A percentile compares a stretch with the other conserved stretches of the same genome.
Evolutionary conservation across 306 rosid species (phyloP).

Genomic region (Cucurbita pepo): DNA sequence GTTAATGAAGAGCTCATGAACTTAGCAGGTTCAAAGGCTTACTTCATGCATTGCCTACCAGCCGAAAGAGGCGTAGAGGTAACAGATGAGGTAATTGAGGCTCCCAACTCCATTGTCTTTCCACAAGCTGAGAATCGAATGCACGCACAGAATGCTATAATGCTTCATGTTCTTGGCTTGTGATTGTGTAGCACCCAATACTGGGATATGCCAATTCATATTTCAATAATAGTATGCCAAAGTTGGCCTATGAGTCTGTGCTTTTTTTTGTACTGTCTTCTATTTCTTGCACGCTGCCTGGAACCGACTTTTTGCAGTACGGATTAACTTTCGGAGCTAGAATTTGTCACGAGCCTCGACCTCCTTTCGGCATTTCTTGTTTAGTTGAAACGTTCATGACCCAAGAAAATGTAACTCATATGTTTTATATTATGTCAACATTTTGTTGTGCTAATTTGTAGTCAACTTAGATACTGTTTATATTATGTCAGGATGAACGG

Average conservation of each 20-base stretch:
- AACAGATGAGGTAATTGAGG: conserved; percentile 75
- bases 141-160: conserved; percentile 93
- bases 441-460: background rate
- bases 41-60: conserved; percentile 92
- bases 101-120: conserved; percentile 81
- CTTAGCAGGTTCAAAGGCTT: conserved; percentile 65
- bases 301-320: background rate
- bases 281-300: background rate
- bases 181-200: conserved; percentile 3
- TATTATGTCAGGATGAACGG: conserved; percentile 84
- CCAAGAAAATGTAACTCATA: background rate
- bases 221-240: background rate
- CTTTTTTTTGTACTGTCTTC: background rate
- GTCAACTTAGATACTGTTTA: background rate
- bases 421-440: background rate
- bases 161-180: conserved; percentile 75
- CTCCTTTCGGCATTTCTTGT: background rate
- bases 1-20: conserved; percentile 62
- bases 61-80: conserved; percentile 98
- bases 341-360: background rate
- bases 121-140: conserved; percentile 94
- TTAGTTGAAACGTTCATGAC: background rate
- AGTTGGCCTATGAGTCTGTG: background rate
- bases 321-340: background rate
- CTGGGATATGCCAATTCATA: background rate